phyloP scores from a whole-genome alignment of 1,284 basidiomycete species.

The Papiliotrema fonsecae region DNA sequence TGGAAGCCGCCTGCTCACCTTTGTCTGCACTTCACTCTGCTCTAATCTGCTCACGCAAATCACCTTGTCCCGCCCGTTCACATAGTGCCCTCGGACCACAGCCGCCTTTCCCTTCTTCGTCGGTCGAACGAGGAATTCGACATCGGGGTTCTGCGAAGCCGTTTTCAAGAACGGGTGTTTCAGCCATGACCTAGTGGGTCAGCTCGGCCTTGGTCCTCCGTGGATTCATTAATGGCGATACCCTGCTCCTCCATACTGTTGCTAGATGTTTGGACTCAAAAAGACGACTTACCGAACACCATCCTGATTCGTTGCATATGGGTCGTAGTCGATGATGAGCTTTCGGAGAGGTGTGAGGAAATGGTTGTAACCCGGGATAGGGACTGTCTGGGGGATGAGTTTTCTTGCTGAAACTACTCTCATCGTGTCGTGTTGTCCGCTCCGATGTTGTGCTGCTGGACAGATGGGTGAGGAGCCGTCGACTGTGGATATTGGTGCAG shows the following conservation, averaged over 20 bases:
- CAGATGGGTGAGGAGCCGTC: too few species aligned
- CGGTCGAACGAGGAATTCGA: conserved; percentile 48
- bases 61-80: conserved; percentile 51
- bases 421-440: neutral
- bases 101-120: conserved; percentile 45
- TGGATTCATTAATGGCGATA: neutral
- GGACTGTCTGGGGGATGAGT: conserved; percentile 16
- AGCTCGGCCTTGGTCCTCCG: too few species aligned
- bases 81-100: conserved; percentile 48
- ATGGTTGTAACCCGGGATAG: conserved; percentile 43
- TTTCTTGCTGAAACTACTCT: neutral
- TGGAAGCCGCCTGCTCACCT: too few species aligned
- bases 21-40: conserved; percentile 43
- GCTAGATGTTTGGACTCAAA: too few species aligned
- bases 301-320: conserved; percentile 32
- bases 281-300: conserved; percentile 36
- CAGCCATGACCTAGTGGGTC: conserved; percentile 20
- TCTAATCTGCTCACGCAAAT: conserved; percentile 50
- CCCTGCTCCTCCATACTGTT: neutral
- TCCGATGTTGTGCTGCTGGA: too few species aligned
- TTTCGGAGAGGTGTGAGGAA: conserved; percentile 43
- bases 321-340: conserved; percentile 44
- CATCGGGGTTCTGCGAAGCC: conserved; percentile 46
- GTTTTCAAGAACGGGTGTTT: conserved; percentile 28
- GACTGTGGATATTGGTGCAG: too few species aligned